Evolutionary conservation across 257 asterid species (phyloP).

Genomic region (Solanum raphanifolium): DNA sequence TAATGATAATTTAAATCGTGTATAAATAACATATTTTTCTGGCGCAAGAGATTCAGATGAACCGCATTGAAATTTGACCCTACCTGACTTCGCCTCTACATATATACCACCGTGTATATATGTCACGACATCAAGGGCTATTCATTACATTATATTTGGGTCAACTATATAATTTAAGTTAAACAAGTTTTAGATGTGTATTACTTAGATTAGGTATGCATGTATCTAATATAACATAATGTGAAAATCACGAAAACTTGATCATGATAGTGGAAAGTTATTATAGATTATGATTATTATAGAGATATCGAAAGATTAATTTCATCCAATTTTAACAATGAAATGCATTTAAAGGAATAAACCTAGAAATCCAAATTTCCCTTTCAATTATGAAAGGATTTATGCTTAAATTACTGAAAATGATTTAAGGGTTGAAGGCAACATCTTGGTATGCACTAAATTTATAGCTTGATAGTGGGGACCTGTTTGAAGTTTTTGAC

Average conservation of each 20-base stretch:
- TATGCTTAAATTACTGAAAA: neutral
- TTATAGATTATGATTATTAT: neutral
- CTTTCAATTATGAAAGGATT: conserved; percentile 2
- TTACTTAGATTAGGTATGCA: neutral
- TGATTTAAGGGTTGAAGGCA: neutral
- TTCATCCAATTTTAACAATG: neutral
- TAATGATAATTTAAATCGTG: too few relatives aligned
- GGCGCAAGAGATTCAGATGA: neutral
- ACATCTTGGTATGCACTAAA: neutral
- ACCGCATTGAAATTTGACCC: too few relatives aligned
- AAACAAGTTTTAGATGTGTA: neutral
- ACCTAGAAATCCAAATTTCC: neutral
- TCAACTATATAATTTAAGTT: too few relatives aligned
- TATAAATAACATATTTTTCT: too few relatives aligned
- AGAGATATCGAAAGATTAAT: neutral
- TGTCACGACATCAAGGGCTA: too few relatives aligned
- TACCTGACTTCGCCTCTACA: neutral
- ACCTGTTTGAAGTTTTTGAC: conserved; percentile 1
- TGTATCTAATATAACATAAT: neutral
- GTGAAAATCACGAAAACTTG: neutral
- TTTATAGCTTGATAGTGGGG: conserved; percentile 15
- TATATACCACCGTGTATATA: neutral
- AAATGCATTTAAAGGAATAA: neutral
- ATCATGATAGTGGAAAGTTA: too few relatives aligned
- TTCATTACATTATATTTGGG: too few relatives aligned